A percentile compares a stretch with the other conserved stretches of the same genome.
Conservation (phyloP, 202 grass and related monocot genomes). For the Elaeis oleifera region DNA sequence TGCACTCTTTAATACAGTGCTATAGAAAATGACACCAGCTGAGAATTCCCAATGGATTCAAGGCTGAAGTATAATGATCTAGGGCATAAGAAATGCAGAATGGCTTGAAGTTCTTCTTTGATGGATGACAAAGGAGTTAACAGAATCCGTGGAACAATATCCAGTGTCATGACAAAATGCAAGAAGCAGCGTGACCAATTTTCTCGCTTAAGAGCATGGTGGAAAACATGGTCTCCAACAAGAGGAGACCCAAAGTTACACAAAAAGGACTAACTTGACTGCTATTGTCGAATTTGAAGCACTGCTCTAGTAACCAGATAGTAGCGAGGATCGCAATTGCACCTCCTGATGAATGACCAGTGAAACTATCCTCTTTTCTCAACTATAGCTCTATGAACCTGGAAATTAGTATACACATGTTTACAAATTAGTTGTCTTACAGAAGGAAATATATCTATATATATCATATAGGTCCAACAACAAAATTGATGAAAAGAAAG, state of each 20-base stretch:
- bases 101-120: constrained; percentile 61
- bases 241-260: constrained; percentile 85
- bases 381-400: constrained; percentile 58
- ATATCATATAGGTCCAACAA: constrained; percentile 2
- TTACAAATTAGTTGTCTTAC: neutral
- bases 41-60: constrained; percentile 30
- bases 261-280: constrained; percentile 67
- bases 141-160: constrained; percentile 70
- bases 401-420: neutral
- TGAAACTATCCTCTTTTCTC: constrained; percentile 74
- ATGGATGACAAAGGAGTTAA: constrained; percentile 53
- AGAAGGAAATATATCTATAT: neutral
- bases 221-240: constrained; percentile 58
- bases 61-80: constrained; percentile 46
- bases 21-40: constrained; percentile 52
- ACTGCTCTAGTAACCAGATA: constrained; percentile 82
- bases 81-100: constrained; percentile 56
- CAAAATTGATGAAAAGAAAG: constrained; percentile 1
- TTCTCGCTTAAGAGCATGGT: constrained; percentile 73
- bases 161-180: constrained; percentile 56
- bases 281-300: constrained; percentile 35
- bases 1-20: constrained; percentile 51
- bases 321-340: constrained; percentile 64
- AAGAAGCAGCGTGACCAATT: constrained; percentile 75
- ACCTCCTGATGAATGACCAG: constrained; percentile 82